Base-by-base conservation (phyloP, 768 basidiomycete species). In the Hypholoma sublateritium region DNA sequence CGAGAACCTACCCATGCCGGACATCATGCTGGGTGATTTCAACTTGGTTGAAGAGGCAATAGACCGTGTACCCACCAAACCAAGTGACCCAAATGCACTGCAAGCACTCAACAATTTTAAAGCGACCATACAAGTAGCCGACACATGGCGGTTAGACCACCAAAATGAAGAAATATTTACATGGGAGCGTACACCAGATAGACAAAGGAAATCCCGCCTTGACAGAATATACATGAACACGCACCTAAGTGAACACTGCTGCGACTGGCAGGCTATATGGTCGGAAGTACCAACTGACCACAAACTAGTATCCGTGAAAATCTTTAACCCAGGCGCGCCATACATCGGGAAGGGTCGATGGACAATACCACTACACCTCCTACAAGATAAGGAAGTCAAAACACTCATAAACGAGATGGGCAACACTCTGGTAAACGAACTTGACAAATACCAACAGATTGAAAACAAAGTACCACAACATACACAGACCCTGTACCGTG, bases 181-280 rank as follows among this genome's bases (percentile, higher is more conserved):
- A 5, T 74, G 60, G 61, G 13, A 36, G 0, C 64, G 67, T 36
- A 44, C 50, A 22, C 28, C 43, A 6, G 17, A 28, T 7, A 13
- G 17, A 5, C 21, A 16, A 4, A 19, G 48, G 14, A 65, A 67
- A 37, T 73, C 73, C 1, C 48, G 73, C 3, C 60, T 77, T 2
- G 72, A 77, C 60, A 43, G 74, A 24, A 73, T 77, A 43, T 76
- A 76, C 46, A 25, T 65, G 0, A 62, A 59, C 2, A 22, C 60
- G 0, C 25, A 37, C 0, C 13, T 69, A 1, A 39, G 59, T 6
- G 14, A 62, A 7, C 47, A 35, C 1, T 46, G 60, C 7, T 36
- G 21, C 17, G 61, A 73, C 13, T 73, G 72, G 71, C n/a, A 57
- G 13, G 71, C 67, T 1, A 42, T 55, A 14, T 4, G 32, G 0